These are phyloP conservation scores for Venturia aucupariae DNA, from an alignment of 2,329 filamentous ascomycete genomes.

Conservation along the genomic window DNA sequence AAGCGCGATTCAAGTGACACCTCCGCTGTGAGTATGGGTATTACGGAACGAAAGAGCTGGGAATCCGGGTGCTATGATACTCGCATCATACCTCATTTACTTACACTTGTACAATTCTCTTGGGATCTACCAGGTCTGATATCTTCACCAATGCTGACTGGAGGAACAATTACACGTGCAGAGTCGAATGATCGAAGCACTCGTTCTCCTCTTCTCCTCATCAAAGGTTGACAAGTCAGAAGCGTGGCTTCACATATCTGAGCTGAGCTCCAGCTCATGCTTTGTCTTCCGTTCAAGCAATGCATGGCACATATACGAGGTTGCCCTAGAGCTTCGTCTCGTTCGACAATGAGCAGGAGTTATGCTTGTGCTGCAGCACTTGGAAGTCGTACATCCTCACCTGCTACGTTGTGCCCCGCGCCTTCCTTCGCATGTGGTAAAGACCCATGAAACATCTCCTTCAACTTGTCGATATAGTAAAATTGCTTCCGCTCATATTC, in stretches of 20 bases:
- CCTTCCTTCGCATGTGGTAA: conserved; percentile 1
- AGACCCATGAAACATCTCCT: neutral
- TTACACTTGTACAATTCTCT: neutral
- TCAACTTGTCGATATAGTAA: neutral
- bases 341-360: neutral
- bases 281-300: neutral
- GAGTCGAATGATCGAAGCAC: neutral
- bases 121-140: neutral
- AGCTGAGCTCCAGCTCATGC: neutral
- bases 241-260: neutral
- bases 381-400: neutral
- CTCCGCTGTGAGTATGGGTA: neutral
- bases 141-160: neutral
- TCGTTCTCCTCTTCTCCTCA: neutral
- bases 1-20: neutral
- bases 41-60: neutral
- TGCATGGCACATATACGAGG: neutral
- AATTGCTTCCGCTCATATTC: no score
- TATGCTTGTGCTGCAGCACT: neutral
- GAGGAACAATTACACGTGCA: neutral
- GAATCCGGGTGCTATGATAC: neutral
- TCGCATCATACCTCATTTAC: neutral
- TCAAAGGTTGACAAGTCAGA: no score
- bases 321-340: neutral
- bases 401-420: neutral